Evolutionary conservation across 2,329 filamentous ascomycete species (phyloP).

Genomic region (Amauroascus niger): DNA sequence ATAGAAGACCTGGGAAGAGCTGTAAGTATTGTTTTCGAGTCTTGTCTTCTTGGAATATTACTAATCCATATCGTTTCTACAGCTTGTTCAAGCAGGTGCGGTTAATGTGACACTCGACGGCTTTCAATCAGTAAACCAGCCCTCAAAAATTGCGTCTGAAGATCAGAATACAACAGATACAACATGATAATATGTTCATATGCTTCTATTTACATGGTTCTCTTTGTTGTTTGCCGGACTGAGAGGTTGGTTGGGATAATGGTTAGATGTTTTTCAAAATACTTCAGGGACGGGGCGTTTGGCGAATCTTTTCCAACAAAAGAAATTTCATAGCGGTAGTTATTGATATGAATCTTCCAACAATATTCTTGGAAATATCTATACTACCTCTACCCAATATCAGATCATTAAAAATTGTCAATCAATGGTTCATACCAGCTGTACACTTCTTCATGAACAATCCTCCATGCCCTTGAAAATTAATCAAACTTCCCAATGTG

Average conservation of each 20-base stretch:
- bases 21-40: conserved; percentile 49
- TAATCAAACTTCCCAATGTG: too few relatives aligned
- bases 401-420: too few relatives aligned
- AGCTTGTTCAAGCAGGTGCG: conserved; percentile 89
- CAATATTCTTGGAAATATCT: too few relatives aligned
- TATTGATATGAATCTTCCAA: not conserved
- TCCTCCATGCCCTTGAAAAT: too few relatives aligned
- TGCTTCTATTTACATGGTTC: not conserved
- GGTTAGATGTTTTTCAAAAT: not conserved
- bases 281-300: not conserved
- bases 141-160: not conserved
- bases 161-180: not conserved
- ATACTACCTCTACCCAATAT: too few relatives aligned
- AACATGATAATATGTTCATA: not conserved
- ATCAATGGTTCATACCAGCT: too few relatives aligned
- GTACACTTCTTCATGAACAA: too few relatives aligned
- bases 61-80: conserved; percentile 14
- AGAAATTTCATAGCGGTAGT: not conserved
- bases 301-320: not conserved
- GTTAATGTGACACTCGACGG: conserved; percentile 77
- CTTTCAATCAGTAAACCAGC: conserved; percentile 52
- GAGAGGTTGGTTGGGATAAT: not conserved
- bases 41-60: not conserved
- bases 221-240: not conserved
- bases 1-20: conserved; percentile 87